These are phyloP conservation scores for Pseudohalonectria lignicola DNA, from an alignment of 2,329 filamentous ascomycete species.

Conservation along the genomic window DNA sequence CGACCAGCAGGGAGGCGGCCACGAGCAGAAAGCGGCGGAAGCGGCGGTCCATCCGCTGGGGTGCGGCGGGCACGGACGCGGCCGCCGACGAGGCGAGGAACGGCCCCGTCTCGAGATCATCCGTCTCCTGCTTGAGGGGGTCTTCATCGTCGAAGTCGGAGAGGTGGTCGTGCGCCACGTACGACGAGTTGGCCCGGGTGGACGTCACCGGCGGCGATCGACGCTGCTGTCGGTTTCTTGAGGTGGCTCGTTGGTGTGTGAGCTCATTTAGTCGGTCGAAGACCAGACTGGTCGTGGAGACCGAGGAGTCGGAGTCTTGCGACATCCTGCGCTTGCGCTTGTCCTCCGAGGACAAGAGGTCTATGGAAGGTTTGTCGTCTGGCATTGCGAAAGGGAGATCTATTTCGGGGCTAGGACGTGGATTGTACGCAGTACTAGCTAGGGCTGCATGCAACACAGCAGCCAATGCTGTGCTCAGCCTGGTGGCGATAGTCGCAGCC, in stretches of 20 bases:
- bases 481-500: too few species aligned
- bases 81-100: slow-evolving; percentile 33
- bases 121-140: slow-evolving; percentile 27
- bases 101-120: slow-evolving; percentile 40
- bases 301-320: slow-evolving; percentile 56
- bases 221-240: slow-evolving; percentile 18
- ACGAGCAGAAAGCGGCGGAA: slow-evolving; percentile 54
- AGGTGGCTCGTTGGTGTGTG: slow-evolving; percentile 13
- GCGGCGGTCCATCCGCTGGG: slow-evolving; percentile 51
- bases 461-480: too few species aligned
- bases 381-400: neutral
- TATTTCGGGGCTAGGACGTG: too few species aligned
- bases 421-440: too few species aligned
- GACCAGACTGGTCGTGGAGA: slow-evolving; percentile 74
- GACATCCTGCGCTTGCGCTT: slow-evolving; percentile 23
- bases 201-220: slow-evolving; percentile 14
- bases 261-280: slow-evolving; percentile 64
- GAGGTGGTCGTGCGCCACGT: slow-evolving; percentile 13
- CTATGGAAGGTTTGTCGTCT: neutral
- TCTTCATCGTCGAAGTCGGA: slow-evolving; percentile 33
- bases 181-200: neutral
- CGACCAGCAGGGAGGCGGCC: slow-evolving; percentile 46
- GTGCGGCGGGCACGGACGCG: slow-evolving; percentile 15
- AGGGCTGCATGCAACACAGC: too few species aligned
- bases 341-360: neutral